Evolutionary conservation across 2,329 filamentous ascomycete genomes (phyloP), one percentile per base, ranked within the genome.

Genomic region (Aspergillus sojae): DNA sequence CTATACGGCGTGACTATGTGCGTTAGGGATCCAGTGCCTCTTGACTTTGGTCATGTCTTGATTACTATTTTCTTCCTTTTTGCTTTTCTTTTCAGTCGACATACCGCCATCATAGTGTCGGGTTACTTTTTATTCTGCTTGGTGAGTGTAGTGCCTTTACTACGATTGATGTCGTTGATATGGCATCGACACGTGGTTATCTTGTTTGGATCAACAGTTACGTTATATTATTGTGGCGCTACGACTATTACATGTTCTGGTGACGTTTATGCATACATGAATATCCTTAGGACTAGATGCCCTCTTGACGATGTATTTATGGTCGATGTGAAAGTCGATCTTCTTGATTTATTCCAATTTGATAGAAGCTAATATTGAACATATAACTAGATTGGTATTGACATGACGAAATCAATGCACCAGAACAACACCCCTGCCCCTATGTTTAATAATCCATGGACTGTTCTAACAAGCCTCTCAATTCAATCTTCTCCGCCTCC

Each of bases 401-500:
- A 26, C 32, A 41, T 14, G 30, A 23, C n/a, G 14, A 26, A 16
- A 39, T 12, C 19, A 23, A 39, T 14, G 30, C 10, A 34, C 21
- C n/a, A 54, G 10, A 36, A 16, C 14, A 36, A 36, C 14, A 5
- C 14, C 34, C 14, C 5, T 11, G 9, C 9, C 16, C 16, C 28
- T 16, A 6, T 16, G 41, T 28, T 56, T 79, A 87, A 74, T 84
- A 85, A 62, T 81, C 80, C 81, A 88, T 76, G 32, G 84, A 82
- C 69, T 84, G 78, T 71, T 93, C 91, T 78, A 94, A 91, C 67
- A 95, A 74, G 12, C 74, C 77, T 66, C 88, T 84, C 71, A 95
- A 77, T 78, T 94, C 89, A 61, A 92, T 90, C 76, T 85, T 88
- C 78, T 94, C 91, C 55, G 84, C 82, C 71, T 89, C 83, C 54